A percentile compares a stretch with the other conserved stretches of the same genome.
These are phyloP conservation scores for Samsoniella hepiali DNA, from an alignment of 2,329 filamentous ascomycete species.

Conservation along the genomic window DNA sequence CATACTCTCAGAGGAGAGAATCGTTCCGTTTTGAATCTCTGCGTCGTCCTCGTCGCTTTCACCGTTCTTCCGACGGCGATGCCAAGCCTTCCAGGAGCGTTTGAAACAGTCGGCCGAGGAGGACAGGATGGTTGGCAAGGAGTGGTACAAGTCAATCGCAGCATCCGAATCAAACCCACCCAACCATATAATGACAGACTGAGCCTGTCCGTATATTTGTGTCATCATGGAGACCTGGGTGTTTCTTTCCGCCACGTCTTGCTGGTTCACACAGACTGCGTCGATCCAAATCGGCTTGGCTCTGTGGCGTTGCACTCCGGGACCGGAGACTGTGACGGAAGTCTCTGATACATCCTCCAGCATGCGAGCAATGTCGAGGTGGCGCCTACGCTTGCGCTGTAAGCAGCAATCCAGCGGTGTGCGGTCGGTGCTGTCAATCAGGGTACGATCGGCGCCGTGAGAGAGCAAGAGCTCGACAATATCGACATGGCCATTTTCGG, in stretches of 20 bases:
- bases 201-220: conserved; percentile 19
- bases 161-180: background rate
- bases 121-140: conserved; percentile 8
- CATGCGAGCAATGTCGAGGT: conserved; percentile 10
- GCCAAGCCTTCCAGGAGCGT: conserved; percentile 17
- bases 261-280: conserved; percentile 24
- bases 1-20: background rate
- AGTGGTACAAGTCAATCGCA: background rate
- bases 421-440: conserved; percentile 9
- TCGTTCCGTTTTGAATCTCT: conserved; percentile 15
- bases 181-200: conserved; percentile 20
- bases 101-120: conserved; percentile 10
- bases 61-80: conserved; percentile 2
- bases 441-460: conserved; percentile 8
- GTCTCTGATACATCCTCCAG: background rate
- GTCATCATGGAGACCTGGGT: conserved; percentile 23
- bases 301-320: conserved; percentile 6
- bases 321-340: background rate
- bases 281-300: conserved; percentile 22
- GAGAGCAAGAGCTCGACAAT: conserved; percentile 14
- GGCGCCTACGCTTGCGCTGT: conserved; percentile 15
- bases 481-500: conserved; percentile 13
- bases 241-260: conserved; percentile 16
- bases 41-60: background rate
- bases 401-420: conserved; percentile 16